phyloP scores from a whole-genome alignment of 148 eudicot species.

The Heliamphora exappendiculata region DNA sequence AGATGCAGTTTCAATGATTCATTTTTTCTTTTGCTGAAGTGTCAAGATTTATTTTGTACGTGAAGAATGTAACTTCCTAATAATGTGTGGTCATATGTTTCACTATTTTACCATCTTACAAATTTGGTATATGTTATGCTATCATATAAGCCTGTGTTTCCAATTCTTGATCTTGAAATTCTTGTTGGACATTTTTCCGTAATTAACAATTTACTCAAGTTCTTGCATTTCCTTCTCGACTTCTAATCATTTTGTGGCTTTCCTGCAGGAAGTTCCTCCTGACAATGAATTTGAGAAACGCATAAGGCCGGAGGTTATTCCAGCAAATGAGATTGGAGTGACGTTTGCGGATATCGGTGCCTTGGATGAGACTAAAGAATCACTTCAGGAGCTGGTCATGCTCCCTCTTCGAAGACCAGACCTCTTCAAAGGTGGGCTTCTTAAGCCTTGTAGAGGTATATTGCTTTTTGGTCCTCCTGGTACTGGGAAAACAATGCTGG shows the following conservation, averaged over 20 bases:
- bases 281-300: slow-evolving; percentile 95
- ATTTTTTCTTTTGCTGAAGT: too few species aligned
- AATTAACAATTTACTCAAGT: neutral
- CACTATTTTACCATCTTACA: neutral
- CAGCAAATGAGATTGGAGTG: slow-evolving; percentile 75
- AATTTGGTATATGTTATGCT: neutral
- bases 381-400: slow-evolving; percentile 88
- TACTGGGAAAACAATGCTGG: slow-evolving; percentile 91
- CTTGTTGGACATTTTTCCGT: neutral
- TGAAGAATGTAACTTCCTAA: neutral
- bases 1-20: neutral
- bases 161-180: neutral
- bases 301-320: slow-evolving; percentile 87
- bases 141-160: neutral
- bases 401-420: slow-evolving; percentile 87
- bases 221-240: neutral
- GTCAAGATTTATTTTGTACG: neutral
- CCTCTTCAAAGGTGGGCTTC: slow-evolving; percentile 86
- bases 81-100: neutral
- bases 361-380: slow-evolving; percentile 72
- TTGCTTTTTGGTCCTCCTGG: slow-evolving; percentile 90
- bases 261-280: slow-evolving; percentile 63
- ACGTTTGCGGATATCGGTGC: slow-evolving; percentile 80
- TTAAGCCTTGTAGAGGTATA: slow-evolving; percentile 89
- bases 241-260: neutral